A percentile compares a stretch with the other conserved stretches of the same genome.
Evolutionary conservation across 73 alveolate species (phyloP).

Genomic region (Paramecium octaurelia): DNA sequence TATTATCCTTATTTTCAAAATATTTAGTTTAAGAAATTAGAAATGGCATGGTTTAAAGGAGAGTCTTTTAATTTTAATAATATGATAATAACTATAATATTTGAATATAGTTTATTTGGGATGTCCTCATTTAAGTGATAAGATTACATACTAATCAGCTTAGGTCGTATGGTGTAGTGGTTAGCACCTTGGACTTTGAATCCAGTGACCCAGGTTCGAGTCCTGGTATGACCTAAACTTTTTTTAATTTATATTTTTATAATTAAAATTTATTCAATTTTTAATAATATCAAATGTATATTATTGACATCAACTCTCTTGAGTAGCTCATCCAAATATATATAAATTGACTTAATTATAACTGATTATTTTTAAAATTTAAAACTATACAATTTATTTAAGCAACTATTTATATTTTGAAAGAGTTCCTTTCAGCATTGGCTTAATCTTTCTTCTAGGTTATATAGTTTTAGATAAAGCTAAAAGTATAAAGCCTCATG

Average conservation of each 20-base stretch:
- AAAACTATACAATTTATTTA: not conserved
- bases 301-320: not conserved
- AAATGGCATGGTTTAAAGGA: too few relatives aligned
- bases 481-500: too few relatives aligned
- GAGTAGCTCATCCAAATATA: too few relatives aligned
- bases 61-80: too few relatives aligned
- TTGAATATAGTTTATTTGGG: not conserved
- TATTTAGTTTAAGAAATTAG: not conserved
- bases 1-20: not conserved
- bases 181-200: slow-evolving; percentile 84
- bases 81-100: not conserved
- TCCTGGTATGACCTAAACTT: slow-evolving; percentile 68
- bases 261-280: not conserved
- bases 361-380: not conserved
- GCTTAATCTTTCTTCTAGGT: too few relatives aligned
- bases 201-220: slow-evolving; percentile 85
- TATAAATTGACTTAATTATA: not conserved
- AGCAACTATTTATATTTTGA: too few relatives aligned
- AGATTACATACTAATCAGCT: not conserved
- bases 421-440: too few relatives aligned
- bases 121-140: not conserved
- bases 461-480: too few relatives aligned
- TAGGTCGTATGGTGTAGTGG: slow-evolving; percentile 84
- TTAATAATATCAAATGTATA: not conserved
- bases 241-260: not conserved